These are phyloP conservation scores for Arthrobotrys musiformis DNA, from an alignment of 2,329 filamentous ascomycete species.

Conservation along the genomic window DNA sequence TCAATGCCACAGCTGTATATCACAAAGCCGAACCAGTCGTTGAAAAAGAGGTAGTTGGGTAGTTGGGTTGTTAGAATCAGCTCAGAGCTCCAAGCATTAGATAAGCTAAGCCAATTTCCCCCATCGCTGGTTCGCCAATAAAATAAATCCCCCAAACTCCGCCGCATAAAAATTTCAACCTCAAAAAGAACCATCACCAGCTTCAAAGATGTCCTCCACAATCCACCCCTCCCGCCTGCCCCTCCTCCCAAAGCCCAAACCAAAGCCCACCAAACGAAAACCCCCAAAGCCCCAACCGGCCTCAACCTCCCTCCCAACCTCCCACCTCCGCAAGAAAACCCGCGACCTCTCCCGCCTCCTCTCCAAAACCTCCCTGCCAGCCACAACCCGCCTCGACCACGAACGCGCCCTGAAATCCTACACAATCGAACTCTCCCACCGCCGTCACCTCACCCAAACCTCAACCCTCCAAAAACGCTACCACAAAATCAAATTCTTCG, in stretches of 20 bases:
- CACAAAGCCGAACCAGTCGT: background rate
- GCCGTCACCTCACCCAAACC: conserved; percentile 72
- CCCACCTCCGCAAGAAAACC: conserved; percentile 74
- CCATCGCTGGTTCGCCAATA: conserved; percentile 10
- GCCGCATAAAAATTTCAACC: conserved; percentile 14
- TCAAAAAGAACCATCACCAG: background rate
- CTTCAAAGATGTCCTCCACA: conserved; percentile 23
- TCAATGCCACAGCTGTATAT: too few relatives aligned
- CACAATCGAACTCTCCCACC: conserved; percentile 72
- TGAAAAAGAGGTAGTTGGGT: background rate
- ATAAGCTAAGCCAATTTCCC: background rate
- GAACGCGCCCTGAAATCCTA: conserved; percentile 77
- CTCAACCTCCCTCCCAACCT: conserved; percentile 65
- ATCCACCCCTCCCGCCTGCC: conserved; percentile 46
- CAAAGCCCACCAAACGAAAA: conserved; percentile 12
- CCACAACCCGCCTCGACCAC: conserved; percentile 74
- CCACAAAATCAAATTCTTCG: conserved; percentile 86
- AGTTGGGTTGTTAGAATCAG: too few relatives aligned
- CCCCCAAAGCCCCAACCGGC: conserved; percentile 49
- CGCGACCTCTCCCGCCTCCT: conserved; percentile 76
- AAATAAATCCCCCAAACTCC: background rate
- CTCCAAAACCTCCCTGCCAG: conserved; percentile 71
- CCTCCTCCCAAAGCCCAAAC: conserved; percentile 36
- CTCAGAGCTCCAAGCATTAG: background rate
- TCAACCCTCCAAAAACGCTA: conserved; percentile 79